Conservation (phyloP, 257 asterid genomes). For the Nicotiana noctiflora region DNA sequence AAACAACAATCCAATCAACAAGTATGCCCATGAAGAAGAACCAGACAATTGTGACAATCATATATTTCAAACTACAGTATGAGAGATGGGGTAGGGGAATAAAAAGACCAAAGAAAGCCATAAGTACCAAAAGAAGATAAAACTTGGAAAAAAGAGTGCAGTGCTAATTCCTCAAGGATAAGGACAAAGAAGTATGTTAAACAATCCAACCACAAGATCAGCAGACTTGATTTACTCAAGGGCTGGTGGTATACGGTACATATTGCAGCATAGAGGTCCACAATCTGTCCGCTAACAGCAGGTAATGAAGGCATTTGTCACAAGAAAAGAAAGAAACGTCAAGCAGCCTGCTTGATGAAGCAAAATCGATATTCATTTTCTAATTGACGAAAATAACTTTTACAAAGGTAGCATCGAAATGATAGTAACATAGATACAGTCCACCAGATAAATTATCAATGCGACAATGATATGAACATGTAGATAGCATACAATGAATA, state of each 20-base stretch:
- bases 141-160: conserved; percentile 2
- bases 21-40: background rate
- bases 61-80: background rate
- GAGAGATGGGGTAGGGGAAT: background rate
- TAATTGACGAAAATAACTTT: background rate
- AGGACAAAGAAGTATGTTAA: background rate
- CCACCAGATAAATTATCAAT: background rate
- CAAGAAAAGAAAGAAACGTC: background rate
- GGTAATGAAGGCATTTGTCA: background rate
- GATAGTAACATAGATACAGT: background rate
- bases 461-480: background rate
- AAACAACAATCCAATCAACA: background rate
- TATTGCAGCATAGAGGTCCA: background rate
- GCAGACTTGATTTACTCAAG: background rate
- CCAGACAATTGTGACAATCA: background rate
- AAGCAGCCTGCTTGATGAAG: background rate
- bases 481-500: background rate
- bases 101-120: background rate
- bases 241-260: background rate
- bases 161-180: background rate
- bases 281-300: background rate
- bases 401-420: background rate
- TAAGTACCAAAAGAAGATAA: background rate
- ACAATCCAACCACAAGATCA: background rate
- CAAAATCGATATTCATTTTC: background rate